Conservation (phyloP, 108 stramenopile genomes). For the Skeletonema grethae region DNA sequence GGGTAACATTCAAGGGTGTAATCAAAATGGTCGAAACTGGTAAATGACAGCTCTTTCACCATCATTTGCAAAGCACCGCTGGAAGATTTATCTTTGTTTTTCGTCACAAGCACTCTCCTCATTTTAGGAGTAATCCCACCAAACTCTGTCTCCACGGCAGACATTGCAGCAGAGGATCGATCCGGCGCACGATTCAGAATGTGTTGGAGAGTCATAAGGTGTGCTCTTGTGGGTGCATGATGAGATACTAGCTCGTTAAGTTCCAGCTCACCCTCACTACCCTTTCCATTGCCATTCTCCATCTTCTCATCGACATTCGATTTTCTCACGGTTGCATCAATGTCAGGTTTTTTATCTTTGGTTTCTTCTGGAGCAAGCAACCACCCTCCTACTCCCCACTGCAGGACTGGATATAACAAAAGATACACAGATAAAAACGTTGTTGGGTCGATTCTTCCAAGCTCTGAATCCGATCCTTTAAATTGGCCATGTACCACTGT, state of each 20-base stretch:
- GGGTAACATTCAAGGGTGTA: slow-evolving; percentile 7
- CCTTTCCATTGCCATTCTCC: slow-evolving; percentile 14
- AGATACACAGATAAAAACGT: slow-evolving; percentile 81
- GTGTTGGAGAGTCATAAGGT: neutral
- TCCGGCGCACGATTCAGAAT: neutral
- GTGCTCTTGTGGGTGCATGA: neutral
- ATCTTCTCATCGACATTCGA: neutral
- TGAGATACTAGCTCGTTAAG: neutral
- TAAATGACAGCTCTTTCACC: neutral
- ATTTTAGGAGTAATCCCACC: neutral
- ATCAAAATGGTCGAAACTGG: neutral
- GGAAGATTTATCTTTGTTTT: neutral
- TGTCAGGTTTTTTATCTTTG: slow-evolving; percentile 5
- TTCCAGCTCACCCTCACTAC: neutral
- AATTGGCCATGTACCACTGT: slow-evolving; percentile 84
- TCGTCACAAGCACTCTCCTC: neutral
- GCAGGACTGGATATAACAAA: slow-evolving; percentile 80
- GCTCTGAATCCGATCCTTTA: slow-evolving; percentile 45
- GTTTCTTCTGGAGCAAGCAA: slow-evolving; percentile 61
- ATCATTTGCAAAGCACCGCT: neutral
- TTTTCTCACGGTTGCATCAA: neutral
- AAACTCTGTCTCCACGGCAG: neutral
- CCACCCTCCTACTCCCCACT: slow-evolving; percentile 88
- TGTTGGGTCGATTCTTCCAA: slow-evolving; percentile 80
- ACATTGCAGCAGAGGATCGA: neutral